Base-by-base conservation (phyloP, 306 rosid genomes). In the Psophocarpus tetragonolobus region DNA sequence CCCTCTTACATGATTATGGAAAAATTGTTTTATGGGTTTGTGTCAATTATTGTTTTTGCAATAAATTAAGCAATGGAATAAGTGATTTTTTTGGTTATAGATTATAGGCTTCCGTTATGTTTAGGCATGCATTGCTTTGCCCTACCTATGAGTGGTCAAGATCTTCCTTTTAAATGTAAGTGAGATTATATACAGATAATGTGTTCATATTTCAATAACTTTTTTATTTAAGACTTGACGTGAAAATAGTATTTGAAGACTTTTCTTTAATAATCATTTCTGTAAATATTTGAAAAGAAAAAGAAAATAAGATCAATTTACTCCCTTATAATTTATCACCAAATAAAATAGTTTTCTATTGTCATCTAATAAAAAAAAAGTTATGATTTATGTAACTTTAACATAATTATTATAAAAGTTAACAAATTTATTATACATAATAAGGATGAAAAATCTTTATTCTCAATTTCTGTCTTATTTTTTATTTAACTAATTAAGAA, bases 101-200 rank as follows among this genome's bases (percentile, higher is more conserved):
- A 18, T 33, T 44, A 70, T 73, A n/a, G 10, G 47, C 39, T 39
- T 54, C 35, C 24, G 3, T 41, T 39, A 38, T 65, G 50, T 42
- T 38, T 65, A 38, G 54, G 20, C 56, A 29, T 3, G 6, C 47
- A 11, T 76, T 10, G 36, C 50, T 78, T 51, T 45, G 75, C 58
- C 85, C 50, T 56, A 47, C 64, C 65, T 20, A 42, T 35, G 27
- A 56, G 57, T n/a, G 73, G 23, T 23, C 45, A 62, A 38, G 39
- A 76, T 70, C 84, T 63, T 84, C 38, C 68, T 74, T 48, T 50
- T 48, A 75, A 32, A 73, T 41, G 32, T 29, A 73, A 80, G 29
- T 80, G 10, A 38, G 71, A n/a, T n/a, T 10, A 27, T 3, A 38
- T 2, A 12, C 2, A 33, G 26, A 15, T 4, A 15, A 44, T 0